Evolutionary conservation across 306 rosid species (phyloP).

Genomic region (Quercus wislizeni): DNA sequence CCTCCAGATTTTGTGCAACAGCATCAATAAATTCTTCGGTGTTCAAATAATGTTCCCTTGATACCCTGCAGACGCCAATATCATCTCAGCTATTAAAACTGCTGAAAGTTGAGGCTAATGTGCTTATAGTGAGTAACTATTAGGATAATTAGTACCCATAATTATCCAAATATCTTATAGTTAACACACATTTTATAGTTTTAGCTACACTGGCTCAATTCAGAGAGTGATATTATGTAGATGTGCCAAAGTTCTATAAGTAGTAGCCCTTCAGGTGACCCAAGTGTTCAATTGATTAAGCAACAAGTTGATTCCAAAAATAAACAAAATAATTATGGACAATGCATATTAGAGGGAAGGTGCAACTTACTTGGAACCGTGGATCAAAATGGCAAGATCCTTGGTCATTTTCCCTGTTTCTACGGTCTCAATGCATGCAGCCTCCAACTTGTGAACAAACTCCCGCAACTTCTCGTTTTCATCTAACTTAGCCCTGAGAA

Average conservation of each 20-base stretch:
- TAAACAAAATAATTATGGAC: background rate
- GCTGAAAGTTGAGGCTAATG: background rate
- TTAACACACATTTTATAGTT: no score
- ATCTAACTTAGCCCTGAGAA: slow-evolving; percentile 79
- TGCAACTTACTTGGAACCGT: slow-evolving; percentile 76
- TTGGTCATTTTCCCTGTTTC: slow-evolving; percentile 94
- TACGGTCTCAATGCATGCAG: slow-evolving; percentile 85
- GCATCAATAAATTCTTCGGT: slow-evolving; percentile 85
- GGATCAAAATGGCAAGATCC: slow-evolving; percentile 89
- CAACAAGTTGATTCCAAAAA: background rate
- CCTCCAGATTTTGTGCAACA: slow-evolving; percentile 63
- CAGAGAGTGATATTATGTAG: background rate
- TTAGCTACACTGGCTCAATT: no score
- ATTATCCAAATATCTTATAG: no score
- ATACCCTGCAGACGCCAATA: slow-evolving; percentile 50
- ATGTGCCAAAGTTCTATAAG: background rate
- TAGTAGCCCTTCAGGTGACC: background rate
- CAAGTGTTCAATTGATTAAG: background rate
- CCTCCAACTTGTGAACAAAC: slow-evolving; percentile 81
- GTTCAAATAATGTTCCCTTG: slow-evolving; percentile 75
- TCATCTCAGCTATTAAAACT: background rate
- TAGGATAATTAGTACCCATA: no score
- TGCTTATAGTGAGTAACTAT: no score
- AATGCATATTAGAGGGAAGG: slow-evolving; percentile 1
- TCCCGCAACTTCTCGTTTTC: slow-evolving; percentile 61